Base-by-base conservation (phyloP, 2,329 filamentous ascomycete genomes). In the Dendryphion nanum region DNA sequence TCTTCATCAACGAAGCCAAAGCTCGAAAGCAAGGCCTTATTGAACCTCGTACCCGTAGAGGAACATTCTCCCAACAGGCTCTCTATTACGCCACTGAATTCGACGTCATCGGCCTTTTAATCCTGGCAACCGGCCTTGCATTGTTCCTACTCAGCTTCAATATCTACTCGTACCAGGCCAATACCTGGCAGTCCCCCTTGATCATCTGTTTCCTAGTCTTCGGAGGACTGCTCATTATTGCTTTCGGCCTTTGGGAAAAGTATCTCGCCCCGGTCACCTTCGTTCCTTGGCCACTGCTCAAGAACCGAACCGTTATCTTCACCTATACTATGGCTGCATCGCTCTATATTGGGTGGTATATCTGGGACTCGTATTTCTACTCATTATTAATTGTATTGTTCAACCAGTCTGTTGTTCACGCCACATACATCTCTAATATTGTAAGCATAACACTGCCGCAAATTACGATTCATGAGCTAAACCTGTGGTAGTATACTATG, bases 131-230 rank as follows among this genome's bases (percentile, higher is more conserved):
- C 1, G 83, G 82, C 2, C 72, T 85, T 39, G 71, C 76, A 0
- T 64, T 87, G n/a, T 79, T 89, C 54, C 69, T 89, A 12, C 74
- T 89, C 5, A 81, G 84, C 1, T 81, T 89, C 61, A 81, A 72
- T 16, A 69, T 89, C 23, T 61, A 57, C 40, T 50, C 57, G 2
- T 44, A 50, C 18, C 50, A 41, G 50, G 54, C 46, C 33, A 30
- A 42, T 39, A 26, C 20, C 13, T 71, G 67, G 67, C 43, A 44
- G 1, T 55, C 60, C 2, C 37, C 51, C 3, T 46, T 59, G 29
- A 63, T 72, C 43, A 65, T 71, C 41, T 52, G 48, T 39, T 63
- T 69, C 52, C 46, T 69, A 12, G 49, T 69, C 18, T 31, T 67
- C 20, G 67, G 67, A 4, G 43, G 57, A 30, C 18, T 63, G 10